Evolutionary conservation across 345 rosid species (phyloP), one percentile per base, ranked within the genome.

Genomic region (Camelina laxa): DNA sequence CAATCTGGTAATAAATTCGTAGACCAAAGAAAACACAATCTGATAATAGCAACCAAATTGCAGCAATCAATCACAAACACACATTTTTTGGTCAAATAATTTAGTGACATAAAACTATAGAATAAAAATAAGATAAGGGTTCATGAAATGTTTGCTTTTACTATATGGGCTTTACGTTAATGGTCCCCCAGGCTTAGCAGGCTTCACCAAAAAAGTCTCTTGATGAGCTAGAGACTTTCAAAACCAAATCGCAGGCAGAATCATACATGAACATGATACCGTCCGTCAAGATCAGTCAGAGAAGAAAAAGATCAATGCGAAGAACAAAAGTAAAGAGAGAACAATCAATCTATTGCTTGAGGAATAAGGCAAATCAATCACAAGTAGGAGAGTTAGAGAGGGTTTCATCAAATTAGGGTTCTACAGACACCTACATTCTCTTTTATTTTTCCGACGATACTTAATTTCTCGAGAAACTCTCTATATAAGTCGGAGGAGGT

Each of bases 271-370:
- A 19, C 5, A 49, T 16, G 9, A 47, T 3, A 22, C 2, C 4
- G 27, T 27, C 10, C 36, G 59, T 59, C 73, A 39, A 75, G 16
- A 66, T 38, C 55, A 49, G 54, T 49, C 67, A n/a, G 39, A 36
- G 78, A 33, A 36, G 78, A 33, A 36, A 72, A 66, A 48, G 60
- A 74, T 58, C 66, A 74, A 74, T 8, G 17, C 44, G 17, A 17
- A 14, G 30, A 8, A 36, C 39, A 36, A 10, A 36, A 14, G 10
- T 13, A 9, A 22, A 31, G 4, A 48, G 44, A 41, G 35, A 62
- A 6, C 4, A 39, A 63, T 73, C 60, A 67, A 17, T 13, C 3
- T 58, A 36, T 66, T 74, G 51, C 78, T 35, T 65, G 72, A 57
- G 50, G 47, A 13, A 38, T 38, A 67, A 54, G 73, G 63, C 57